These are phyloP conservation scores for Otatea glauca DNA, from an alignment of 176 grass and related monocot species.

Conservation along the genomic window DNA sequence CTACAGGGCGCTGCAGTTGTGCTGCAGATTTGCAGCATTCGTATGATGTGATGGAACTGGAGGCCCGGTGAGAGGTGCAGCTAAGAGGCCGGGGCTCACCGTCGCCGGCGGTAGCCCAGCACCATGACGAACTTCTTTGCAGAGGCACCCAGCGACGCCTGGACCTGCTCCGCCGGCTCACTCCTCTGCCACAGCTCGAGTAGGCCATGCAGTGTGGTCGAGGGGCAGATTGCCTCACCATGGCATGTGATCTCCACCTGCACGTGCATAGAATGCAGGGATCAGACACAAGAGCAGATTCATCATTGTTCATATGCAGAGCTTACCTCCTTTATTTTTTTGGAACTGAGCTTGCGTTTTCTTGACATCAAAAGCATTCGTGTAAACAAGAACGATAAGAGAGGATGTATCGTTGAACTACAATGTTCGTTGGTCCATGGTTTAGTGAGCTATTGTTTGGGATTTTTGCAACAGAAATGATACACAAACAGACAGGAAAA, in stretches of 20 bases:
- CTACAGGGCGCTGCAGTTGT: background rate
- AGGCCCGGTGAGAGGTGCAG: background rate
- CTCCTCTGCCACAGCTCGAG: slow-evolving; percentile 61
- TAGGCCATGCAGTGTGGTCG: slow-evolving; percentile 59
- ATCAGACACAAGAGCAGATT: slow-evolving; percentile 14
- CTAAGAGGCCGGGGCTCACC: background rate
- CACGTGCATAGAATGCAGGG: background rate
- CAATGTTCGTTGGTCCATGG: slow-evolving; percentile 18
- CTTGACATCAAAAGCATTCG: background rate
- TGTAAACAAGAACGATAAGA: background rate
- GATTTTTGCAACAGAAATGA: slow-evolving; percentile 3
- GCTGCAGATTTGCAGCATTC: background rate
- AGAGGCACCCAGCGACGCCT: slow-evolving; percentile 43
- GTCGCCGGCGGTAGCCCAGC: slow-evolving; percentile 72
- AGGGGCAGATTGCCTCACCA: slow-evolving; percentile 58
- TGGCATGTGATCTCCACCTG: slow-evolving; percentile 79
- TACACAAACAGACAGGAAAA: background rate
- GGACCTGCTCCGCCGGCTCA: slow-evolving; percentile 37
- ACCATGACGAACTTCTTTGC: slow-evolving; percentile 85
- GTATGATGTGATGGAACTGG: background rate
- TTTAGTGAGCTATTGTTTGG: background rate
- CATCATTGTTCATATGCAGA: background rate
- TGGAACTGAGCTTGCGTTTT: background rate
- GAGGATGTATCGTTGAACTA: background rate
- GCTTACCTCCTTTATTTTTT: background rate